These are phyloP conservation scores for Mentha longifolia DNA, from an alignment of 257 asterid species.

Conservation along the genomic window DNA sequence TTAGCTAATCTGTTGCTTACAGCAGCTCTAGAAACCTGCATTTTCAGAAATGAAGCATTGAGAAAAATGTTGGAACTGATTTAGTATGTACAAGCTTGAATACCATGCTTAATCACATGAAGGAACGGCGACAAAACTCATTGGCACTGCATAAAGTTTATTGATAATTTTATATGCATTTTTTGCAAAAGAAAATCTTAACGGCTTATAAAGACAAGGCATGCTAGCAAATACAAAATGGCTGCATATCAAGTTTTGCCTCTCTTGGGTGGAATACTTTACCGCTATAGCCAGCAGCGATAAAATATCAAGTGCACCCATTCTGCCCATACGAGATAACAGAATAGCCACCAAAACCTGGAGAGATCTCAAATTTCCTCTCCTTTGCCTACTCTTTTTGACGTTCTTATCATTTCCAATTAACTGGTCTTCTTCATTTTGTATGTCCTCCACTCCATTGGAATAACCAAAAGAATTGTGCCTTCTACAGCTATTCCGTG, in stretches of 20 bases:
- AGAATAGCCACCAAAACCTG: slow-evolving; percentile 90
- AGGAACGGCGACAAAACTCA: slow-evolving; percentile 7
- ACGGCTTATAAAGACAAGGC: slow-evolving; percentile 17
- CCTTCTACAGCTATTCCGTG: slow-evolving; percentile 54
- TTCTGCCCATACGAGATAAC: slow-evolving; percentile 80
- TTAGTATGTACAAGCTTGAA: slow-evolving; percentile 9
- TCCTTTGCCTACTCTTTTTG: slow-evolving; percentile 78
- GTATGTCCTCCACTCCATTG: slow-evolving; percentile 52
- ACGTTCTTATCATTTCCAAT: slow-evolving; percentile 58
- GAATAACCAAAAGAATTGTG: slow-evolving; percentile 44
- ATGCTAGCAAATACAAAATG: slow-evolving; percentile 21
- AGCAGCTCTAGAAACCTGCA: slow-evolving; percentile 88
- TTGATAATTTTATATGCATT: slow-evolving; percentile 12
- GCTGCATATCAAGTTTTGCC: slow-evolving; percentile 19
- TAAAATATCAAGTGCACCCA: slow-evolving; percentile 76
- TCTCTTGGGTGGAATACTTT: slow-evolving; percentile 43
- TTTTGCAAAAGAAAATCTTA: not conserved
- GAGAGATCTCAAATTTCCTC: slow-evolving; percentile 86
- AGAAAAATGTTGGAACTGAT: slow-evolving; percentile 16
- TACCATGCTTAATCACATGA: slow-evolving; percentile 17
- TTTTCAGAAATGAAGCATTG: slow-evolving; percentile 28
- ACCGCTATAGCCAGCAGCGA: slow-evolving; percentile 91
- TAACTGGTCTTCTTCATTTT: slow-evolving; percentile 45
- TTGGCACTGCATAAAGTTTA: not conserved
- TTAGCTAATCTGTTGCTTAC: slow-evolving; percentile 97